phyloP scores from a whole-genome alignment of 345 rosid genomes.

The Citrus cavaleriei region DNA sequence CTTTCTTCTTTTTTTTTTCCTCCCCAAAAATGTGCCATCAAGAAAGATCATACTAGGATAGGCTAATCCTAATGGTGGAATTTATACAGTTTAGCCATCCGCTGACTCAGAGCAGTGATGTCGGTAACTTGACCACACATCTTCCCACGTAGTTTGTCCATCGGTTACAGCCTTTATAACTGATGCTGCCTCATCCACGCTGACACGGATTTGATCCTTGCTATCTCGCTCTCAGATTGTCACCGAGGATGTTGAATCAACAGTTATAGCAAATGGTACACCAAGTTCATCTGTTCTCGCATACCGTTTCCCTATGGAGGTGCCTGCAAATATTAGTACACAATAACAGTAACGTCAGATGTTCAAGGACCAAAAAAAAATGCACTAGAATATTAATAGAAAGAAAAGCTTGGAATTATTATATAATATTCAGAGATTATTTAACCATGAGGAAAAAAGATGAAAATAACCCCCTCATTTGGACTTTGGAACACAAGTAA shows the following conservation, averaged over 20 bases:
- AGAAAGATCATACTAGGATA: neutral
- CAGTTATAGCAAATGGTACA: conserved; percentile 92
- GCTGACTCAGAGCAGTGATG: conserved; percentile 63
- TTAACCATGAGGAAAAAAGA: neutral
- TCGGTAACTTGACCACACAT: conserved; percentile 65
- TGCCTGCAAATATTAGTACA: conserved; percentile 40
- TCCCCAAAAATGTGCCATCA: neutral
- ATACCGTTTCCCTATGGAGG: conserved; percentile 89
- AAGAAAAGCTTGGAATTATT: no score
- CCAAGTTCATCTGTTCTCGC: conserved; percentile 96
- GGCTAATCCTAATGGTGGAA: neutral
- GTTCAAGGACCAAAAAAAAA: neutral
- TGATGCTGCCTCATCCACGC: conserved; percentile 56
- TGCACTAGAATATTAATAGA: no score
- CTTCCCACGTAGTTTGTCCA: conserved; percentile 73
- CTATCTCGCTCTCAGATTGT: conserved; percentile 93
- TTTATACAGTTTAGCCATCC: conserved; percentile 31
- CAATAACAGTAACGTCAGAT: neutral
- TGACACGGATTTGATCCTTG: conserved; percentile 84
- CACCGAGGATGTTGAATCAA: conserved; percentile 61
- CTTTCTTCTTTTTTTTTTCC: neutral
- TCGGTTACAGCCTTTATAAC: conserved; percentile 62
- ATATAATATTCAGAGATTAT: no score
- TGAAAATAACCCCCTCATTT: neutral
- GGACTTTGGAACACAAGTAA: neutral